Evolutionary conservation across 345 rosid species (phyloP).

Genomic region (Aquilaria sinensis): DNA sequence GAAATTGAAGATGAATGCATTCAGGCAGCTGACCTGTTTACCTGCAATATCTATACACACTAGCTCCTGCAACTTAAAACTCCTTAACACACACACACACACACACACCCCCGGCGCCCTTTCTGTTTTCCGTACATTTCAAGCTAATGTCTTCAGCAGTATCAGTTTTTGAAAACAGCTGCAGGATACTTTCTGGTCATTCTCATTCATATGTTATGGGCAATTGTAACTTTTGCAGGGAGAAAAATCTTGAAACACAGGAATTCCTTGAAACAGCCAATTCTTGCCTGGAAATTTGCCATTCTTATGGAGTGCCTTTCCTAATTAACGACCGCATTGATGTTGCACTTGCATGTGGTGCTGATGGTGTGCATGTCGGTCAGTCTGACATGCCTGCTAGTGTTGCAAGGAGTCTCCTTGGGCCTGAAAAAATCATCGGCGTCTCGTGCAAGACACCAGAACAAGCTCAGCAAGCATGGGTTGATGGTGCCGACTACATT

Average conservation of each 20-base stretch:
- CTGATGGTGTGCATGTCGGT: slow-evolving; percentile 91
- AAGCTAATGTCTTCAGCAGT: not conserved
- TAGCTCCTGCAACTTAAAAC: no score
- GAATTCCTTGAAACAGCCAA: slow-evolving; percentile 67
- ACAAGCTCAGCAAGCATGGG: slow-evolving; percentile 84
- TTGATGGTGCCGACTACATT: slow-evolving; percentile 83
- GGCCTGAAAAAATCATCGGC: slow-evolving; percentile 84
- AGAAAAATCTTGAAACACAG: slow-evolving; percentile 62
- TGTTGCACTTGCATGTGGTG: slow-evolving; percentile 77
- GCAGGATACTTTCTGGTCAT: not conserved
- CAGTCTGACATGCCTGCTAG: slow-evolving; percentile 78
- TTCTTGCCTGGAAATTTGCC: slow-evolving; percentile 61
- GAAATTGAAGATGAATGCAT: no score
- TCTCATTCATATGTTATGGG: not conserved
- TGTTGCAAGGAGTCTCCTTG: slow-evolving; percentile 60
- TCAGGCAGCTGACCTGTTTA: no score
- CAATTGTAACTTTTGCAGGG: slow-evolving; percentile 29
- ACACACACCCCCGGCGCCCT: no score
- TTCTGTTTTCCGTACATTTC: no score
- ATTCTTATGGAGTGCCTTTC: slow-evolving; percentile 43
- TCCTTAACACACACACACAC: no score
- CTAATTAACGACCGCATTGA: slow-evolving; percentile 85
- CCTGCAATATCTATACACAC: no score
- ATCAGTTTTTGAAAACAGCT: not conserved
- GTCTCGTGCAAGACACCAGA: slow-evolving; percentile 84